phyloP scores from a whole-genome alignment of 495 filamentous ascomycete genomes.

The Durotheca rogersii region DNA sequence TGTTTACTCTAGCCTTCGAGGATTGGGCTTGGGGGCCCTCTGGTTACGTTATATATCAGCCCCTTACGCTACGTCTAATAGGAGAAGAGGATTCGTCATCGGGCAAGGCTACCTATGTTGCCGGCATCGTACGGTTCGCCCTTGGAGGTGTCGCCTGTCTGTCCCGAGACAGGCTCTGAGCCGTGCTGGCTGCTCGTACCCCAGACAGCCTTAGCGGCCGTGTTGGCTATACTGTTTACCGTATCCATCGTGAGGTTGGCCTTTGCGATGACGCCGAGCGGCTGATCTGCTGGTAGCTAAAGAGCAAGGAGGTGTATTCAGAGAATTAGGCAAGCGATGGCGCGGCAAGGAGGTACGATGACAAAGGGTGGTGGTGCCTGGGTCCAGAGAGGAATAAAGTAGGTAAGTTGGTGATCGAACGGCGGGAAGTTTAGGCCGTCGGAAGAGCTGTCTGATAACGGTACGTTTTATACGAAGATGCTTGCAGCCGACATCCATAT shows the following conservation, averaged over 20 bases:
- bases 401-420: no score
- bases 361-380: no score
- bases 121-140: conserved; percentile 62
- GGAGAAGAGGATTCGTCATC: no score
- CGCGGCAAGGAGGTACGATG: no score
- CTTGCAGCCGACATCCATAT: conserved; percentile 10
- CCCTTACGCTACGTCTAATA: no score
- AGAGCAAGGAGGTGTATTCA: conserved; percentile 1
- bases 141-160: conserved; percentile 51
- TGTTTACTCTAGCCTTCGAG: conserved; percentile 6
- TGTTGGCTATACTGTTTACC: conserved; percentile 48
- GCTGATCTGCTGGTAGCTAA: conserved; percentile 8
- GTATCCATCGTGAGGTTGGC: conserved; percentile 50
- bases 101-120: conserved; percentile 54
- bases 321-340: conserved; percentile 6
- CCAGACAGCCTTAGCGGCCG: conserved; percentile 54
- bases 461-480: conserved; percentile 32
- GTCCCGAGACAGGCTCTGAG: conserved; percentile 56
- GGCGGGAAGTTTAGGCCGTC: no score
- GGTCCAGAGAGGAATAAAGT: no score
- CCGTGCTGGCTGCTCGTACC: conserved; percentile 41
- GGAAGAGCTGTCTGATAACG: no score
- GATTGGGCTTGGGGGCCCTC: conserved; percentile 20
- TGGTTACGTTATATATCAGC: conserved; percentile 1
- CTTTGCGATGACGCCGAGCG: no score